phyloP scores from a whole-genome alignment of 192 early-diverging fungal genomes.

The Lunasporangiospora selenospora region DNA sequence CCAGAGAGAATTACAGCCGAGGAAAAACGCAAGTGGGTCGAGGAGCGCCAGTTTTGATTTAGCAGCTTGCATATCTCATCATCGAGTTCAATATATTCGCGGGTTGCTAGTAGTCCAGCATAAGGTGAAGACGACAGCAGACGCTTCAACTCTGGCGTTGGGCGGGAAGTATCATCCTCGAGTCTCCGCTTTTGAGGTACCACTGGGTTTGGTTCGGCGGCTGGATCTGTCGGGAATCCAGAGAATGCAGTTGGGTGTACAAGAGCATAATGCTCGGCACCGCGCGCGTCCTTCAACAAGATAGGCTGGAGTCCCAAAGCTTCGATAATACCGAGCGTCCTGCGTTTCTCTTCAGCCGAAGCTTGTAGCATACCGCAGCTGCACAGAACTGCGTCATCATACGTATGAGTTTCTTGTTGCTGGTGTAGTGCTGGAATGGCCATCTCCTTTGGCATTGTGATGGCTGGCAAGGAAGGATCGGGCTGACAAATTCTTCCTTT shows the following conservation, averaged over 20 bases:
- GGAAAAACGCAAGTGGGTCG: conserved; percentile 16
- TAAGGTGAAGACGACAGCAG: conserved; percentile 18
- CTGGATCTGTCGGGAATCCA: not conserved
- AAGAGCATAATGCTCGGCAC: conserved; percentile 14
- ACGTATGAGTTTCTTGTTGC: not conserved
- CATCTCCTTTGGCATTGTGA: not conserved
- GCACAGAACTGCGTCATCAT: conserved; percentile 11
- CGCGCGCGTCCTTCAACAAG: conserved; percentile 8
- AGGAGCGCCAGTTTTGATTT: conserved; percentile 22
- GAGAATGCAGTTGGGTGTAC: not conserved
- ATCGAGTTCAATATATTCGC: conserved; percentile 9
- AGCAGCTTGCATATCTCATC: conserved; percentile 25
- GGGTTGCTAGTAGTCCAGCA: conserved; percentile 5
- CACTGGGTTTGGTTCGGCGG: not conserved
- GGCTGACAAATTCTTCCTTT: conserved; percentile 1
- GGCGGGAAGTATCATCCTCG: not conserved
- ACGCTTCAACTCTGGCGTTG: conserved; percentile 9
- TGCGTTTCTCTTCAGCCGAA: conserved; percentile 4
- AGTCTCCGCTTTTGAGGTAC: conserved; percentile 8
- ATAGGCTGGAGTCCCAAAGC: not conserved
- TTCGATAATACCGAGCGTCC: conserved; percentile 5
- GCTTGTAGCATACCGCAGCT: conserved; percentile 8
- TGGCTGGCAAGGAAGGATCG: not conserved
- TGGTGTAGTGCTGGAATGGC: not conserved
- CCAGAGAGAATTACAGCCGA: conserved; percentile 19